Percentiles rank a stretch among this genome's conserved stretches.
These are phyloP conservation scores for Kitagawia praeruptora DNA, from an alignment of 129 eudicot species.

Conservation along the genomic window DNA sequence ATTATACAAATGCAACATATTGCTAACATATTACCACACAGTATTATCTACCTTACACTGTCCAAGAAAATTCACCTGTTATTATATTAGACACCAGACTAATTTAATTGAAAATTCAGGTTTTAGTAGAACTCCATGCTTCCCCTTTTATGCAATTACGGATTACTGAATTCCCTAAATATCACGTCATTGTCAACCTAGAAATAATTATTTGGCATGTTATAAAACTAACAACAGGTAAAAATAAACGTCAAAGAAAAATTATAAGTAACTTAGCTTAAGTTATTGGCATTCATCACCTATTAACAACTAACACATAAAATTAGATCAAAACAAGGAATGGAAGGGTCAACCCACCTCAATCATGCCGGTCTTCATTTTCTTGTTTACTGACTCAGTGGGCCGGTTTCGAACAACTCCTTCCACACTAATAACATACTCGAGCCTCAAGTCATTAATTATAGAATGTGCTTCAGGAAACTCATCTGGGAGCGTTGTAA, in stretches of 20 bases:
- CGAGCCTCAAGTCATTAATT: slow-evolving; percentile 78
- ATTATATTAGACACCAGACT: not conserved
- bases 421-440: slow-evolving; percentile 77
- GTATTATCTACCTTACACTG: not conserved
- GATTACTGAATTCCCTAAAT: not conserved
- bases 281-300: not conserved
- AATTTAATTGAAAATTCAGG: not conserved
- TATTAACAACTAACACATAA: not conserved
- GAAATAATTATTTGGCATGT: not conserved
- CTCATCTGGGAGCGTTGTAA: slow-evolving; percentile 86
- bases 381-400: slow-evolving; percentile 65
- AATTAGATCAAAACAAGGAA: not conserved
- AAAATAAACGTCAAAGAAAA: not conserved
- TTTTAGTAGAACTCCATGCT: not conserved
- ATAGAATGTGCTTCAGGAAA: slow-evolving; percentile 90
- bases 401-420: slow-evolving; percentile 78
- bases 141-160: not conserved
- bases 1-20: not conserved
- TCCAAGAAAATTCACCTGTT: not conserved
- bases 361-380: slow-evolving; percentile 86
- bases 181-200: not conserved
- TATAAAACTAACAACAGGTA: not conserved
- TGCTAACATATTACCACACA: not conserved
- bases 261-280: not conserved
- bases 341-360: slow-evolving; percentile 41